A percentile compares a stretch with the other conserved stretches of the same genome.
phyloP scores from a whole-genome alignment of 257 asterid genomes.

The Cordia subcordata region DNA sequence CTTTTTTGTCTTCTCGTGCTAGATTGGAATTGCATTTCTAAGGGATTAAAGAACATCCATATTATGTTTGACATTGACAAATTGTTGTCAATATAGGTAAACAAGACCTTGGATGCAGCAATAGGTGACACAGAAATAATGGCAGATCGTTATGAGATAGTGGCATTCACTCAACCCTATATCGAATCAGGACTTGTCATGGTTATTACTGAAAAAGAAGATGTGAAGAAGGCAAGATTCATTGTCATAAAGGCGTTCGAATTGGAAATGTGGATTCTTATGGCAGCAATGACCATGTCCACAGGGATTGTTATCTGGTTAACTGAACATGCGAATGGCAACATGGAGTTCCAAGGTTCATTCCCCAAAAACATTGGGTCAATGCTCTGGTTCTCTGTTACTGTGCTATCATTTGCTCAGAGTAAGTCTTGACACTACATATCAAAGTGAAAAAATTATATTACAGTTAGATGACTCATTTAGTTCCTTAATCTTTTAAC shows the following conservation, averaged over 20 bases:
- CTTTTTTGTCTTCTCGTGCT: no score
- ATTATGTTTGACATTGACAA: neutral
- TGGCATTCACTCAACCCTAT: conserved; percentile 59
- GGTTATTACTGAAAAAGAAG: conserved; percentile 47
- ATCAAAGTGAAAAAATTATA: no score
- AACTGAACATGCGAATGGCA: conserved; percentile 38
- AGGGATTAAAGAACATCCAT: no score
- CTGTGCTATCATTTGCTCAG: conserved; percentile 43
- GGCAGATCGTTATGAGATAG: conserved; percentile 47
- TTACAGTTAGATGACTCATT: no score
- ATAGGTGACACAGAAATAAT: conserved; percentile 61
- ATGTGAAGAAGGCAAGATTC: conserved; percentile 22
- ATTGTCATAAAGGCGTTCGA: conserved; percentile 44
- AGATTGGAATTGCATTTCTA: no score
- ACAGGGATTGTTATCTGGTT: conserved; percentile 50
- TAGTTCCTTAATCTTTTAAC: no score
- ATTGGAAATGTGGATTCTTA: conserved; percentile 43
- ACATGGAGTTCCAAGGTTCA: conserved; percentile 33
- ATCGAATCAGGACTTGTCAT: conserved; percentile 56
- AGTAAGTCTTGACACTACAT: conserved; percentile 38
- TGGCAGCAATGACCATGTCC: conserved; percentile 28
- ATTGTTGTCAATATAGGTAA: neutral
- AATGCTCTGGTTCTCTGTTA: conserved; percentile 63
- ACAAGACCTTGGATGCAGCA: conserved; percentile 56
- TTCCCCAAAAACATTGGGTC: conserved; percentile 29